Evolutionary conservation across 495 filamentous ascomycete species (phyloP), one percentile per base, ranked within the genome.

Genomic region (Cercophora sp.): DNA sequence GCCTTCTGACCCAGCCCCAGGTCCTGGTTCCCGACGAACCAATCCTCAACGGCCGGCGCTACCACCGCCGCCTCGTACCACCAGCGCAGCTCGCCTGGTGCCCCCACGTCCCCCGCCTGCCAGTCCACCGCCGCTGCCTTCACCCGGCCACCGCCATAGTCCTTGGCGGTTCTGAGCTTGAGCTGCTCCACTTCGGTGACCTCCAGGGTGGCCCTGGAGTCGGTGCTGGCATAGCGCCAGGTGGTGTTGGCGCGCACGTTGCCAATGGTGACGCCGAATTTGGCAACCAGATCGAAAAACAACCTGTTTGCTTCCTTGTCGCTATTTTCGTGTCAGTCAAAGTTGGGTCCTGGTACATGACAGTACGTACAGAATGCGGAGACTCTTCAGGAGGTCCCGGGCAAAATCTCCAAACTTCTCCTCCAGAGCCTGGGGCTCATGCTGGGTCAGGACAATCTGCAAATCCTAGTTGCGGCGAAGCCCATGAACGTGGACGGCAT

Each of bases 41-140:
- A 29, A 2, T 54, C 24, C 8, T 72, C 65, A 9, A 61, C 29
- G 1, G 44, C 42, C 4, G 56, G 32, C 8, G 64, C 72, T 3
- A 69, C 50, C 15, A 79, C 54, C 1, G 64, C 58, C 8, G 59
- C 67, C 51, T 79, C 71, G 23, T 73, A 74, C 75, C 74, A 79
- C 9, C 43, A 41, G 2, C 58, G 32, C n/a, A 62, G 22, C 11
- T 60, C 13, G 13, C 29, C 29, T 6, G 6, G 6, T 6, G 29
- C 29, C 29, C 8, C 29, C 6, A 32, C 13, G 8, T 6, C 13
- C 29, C 13, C 29, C 8, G 29, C 29, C 29, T 6, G 29, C 29
- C 29, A 32, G 8, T 32, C 13, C 8, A 6, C 13, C 29, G 29
- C 29, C 6, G 29, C 13, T 32, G 8, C 29, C 6, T 6, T 32